A percentile compares a stretch with the other conserved stretches of the same genome.
Evolutionary conservation across 768 basidiomycete species (phyloP).

Genomic region (Lactarius tabidus): DNA sequence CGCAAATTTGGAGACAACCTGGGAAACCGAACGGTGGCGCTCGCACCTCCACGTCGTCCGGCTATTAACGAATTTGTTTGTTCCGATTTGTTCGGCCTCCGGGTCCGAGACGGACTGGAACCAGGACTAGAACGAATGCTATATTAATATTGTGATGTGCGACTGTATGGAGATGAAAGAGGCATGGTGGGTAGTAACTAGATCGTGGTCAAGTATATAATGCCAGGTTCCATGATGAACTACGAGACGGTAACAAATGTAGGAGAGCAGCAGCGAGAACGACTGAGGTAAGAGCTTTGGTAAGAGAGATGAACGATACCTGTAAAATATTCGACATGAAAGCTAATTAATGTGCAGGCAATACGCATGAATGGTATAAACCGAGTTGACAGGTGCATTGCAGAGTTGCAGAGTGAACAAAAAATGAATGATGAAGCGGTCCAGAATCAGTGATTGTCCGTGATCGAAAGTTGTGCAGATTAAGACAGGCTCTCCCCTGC

Average conservation of each 20-base stretch:
- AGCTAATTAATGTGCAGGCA: slow-evolving; percentile 21
- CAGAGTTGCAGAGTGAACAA: slow-evolving; percentile 10
- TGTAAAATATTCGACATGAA: slow-evolving; percentile 21
- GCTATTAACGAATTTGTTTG: slow-evolving; percentile 18
- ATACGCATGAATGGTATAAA: slow-evolving; percentile 17
- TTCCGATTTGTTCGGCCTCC: slow-evolving; percentile 17
- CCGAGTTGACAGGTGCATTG: slow-evolving; percentile 15
- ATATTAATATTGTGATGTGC: slow-evolving; percentile 22
- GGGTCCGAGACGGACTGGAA: background rate
- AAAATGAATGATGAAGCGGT: slow-evolving; percentile 15
- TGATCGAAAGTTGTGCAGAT: background rate
- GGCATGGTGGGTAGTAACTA: slow-evolving; percentile 14
- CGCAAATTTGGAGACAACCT: background rate
- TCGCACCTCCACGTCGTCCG: slow-evolving; percentile 11
- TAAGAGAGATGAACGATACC: slow-evolving; percentile 5
- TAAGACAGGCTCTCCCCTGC: slow-evolving; percentile 20
- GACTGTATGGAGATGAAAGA: slow-evolving; percentile 14
- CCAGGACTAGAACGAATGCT: slow-evolving; percentile 12
- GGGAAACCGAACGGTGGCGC: slow-evolving; percentile 8
- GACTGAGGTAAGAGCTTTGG: slow-evolving; percentile 6
- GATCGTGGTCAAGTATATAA: slow-evolving; percentile 18
- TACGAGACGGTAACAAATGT: slow-evolving; percentile 14
- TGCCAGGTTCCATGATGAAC: slow-evolving; percentile 14
- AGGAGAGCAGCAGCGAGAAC: slow-evolving; percentile 8
- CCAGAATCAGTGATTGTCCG: background rate